Conservation (phyloP, 441 rosid genomes). For the Rhodomyrtus psidioides region DNA sequence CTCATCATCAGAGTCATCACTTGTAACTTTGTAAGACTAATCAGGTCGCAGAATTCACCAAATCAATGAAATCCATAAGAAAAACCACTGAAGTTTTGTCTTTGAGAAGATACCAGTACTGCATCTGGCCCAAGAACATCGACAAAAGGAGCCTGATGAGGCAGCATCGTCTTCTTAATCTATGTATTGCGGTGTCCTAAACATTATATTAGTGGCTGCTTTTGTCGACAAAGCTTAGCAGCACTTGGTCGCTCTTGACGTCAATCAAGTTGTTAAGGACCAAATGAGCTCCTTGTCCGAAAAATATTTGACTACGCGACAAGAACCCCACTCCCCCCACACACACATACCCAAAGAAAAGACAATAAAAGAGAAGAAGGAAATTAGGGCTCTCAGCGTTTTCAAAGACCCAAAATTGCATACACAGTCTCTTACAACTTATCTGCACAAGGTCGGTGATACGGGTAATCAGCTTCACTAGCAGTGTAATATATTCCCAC, state of each 20-base stretch:
- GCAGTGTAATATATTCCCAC: not conserved
- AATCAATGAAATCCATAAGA: not conserved
- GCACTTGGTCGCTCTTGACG: not conserved
- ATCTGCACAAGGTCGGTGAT: not conserved
- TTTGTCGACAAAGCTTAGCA: not conserved
- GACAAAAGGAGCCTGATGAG: not conserved
- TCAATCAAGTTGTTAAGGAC: not conserved
- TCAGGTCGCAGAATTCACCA: not conserved
- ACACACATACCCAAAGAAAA: not conserved
- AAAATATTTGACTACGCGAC: not conserved
- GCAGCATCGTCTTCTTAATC: not conserved
- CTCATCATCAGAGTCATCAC: not conserved
- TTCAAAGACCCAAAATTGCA: not conserved
- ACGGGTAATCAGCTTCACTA: not conserved
- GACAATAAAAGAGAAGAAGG: not conserved
- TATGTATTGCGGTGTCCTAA: not conserved
- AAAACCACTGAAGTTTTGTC: not conserved
- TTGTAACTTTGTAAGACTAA: not conserved
- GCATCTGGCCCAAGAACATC: not conserved
- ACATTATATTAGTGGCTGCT: not conserved
- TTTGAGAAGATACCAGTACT: not conserved
- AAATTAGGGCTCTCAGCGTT: not conserved
- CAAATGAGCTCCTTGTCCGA: not conserved
- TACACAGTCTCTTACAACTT: not conserved
- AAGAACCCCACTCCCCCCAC: not conserved